phyloP scores from a whole-genome alignment of 345 rosid genomes.

The Cardamine chenopodiifolia region DNA sequence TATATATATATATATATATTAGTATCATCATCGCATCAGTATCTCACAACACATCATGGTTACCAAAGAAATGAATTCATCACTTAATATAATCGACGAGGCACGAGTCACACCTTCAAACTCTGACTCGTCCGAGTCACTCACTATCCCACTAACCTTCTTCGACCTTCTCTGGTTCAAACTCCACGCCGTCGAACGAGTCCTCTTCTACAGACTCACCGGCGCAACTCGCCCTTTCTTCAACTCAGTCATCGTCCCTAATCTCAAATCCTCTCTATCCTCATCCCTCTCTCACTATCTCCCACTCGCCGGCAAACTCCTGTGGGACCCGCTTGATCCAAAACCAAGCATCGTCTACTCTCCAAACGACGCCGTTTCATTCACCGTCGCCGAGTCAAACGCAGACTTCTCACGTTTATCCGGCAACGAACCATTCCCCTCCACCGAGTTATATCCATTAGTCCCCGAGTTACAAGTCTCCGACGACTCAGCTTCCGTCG shows the following conservation, averaged over 20 bases:
- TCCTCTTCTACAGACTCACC: conserved; percentile 45
- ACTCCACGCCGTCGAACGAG: conserved; percentile 35
- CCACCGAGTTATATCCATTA: conserved; percentile 34
- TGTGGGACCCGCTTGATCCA: conserved; percentile 25
- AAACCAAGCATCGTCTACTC: conserved; percentile 21
- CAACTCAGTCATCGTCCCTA: conserved; percentile 44
- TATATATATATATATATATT: neutral
- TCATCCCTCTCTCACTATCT: conserved; percentile 45
- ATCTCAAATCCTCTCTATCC: conserved; percentile 45
- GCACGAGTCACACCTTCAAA: conserved; percentile 33
- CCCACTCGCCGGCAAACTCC: conserved; percentile 48
- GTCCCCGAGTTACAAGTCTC: conserved; percentile 37
- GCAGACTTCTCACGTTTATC: conserved; percentile 40
- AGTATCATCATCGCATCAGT: neutral
- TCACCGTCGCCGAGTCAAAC: conserved; percentile 46
- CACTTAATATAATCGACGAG: conserved; percentile 29
- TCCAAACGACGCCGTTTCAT: conserved; percentile 42
- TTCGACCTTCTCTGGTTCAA: conserved; percentile 42
- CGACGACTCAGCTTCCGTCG: conserved; percentile 22
- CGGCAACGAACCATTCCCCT: conserved; percentile 6
- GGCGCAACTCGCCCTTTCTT: conserved; percentile 34
- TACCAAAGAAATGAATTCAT: conserved; percentile 15
- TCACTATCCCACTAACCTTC: conserved; percentile 42
- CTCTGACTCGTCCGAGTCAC: conserved; percentile 29
- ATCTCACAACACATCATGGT: neutral